Base-by-base conservation (phyloP, 305 asterid genomes). In the Fraxinus latifolia region DNA sequence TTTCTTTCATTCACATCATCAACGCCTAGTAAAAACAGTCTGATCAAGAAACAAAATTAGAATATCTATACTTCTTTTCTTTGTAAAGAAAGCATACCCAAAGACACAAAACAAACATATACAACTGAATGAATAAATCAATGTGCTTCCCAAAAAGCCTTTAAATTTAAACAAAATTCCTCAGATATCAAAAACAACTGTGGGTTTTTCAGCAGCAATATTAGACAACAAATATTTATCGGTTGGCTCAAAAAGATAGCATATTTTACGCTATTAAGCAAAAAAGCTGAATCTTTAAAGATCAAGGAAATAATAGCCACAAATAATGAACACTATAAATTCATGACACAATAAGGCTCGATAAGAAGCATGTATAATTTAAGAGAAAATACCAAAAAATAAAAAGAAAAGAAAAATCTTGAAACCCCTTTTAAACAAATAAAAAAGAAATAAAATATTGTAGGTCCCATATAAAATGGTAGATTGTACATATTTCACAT, bases 231-330 rank as follows among this genome's bases (percentile, higher is more conserved):
- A 60, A 60, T 60, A 27, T 23, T 19, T 60, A 7, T 58, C 71
- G 25, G 12, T 60, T 60, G 12, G 71, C 12, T 7, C 3, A 60
- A 60, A 23, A 8, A 7, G 67, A 55, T 17, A n/a, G 67, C 25
- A n/a, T 55, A 55, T 17, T 17, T 55, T 5, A 55, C 9, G 5
- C 5, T 55, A 3, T 55, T 78, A 81, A 81, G 62, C 47, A 58
- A 37, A 78, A 71, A 68, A n/a, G 27, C n/a, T 33, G 21, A 72
- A 84, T 3, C 72, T 77, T 50, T 25, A 67, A 78, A 72, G 32
- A 74, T 50, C 14, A 50, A 21, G 36, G 76, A 73, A 74, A 42
- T 15, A 80, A 67, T 74, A 76, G 25, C 34, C 80, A 1, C 53
- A 71, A 7, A 36, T 12, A 8, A 67, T 4, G 37, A 3, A 33